A percentile compares a stretch with the other conserved stretches of the same genome.
Evolutionary conservation across 495 filamentous ascomycete species (phyloP).

Genomic region (Xanthoparmelia taractica): DNA sequence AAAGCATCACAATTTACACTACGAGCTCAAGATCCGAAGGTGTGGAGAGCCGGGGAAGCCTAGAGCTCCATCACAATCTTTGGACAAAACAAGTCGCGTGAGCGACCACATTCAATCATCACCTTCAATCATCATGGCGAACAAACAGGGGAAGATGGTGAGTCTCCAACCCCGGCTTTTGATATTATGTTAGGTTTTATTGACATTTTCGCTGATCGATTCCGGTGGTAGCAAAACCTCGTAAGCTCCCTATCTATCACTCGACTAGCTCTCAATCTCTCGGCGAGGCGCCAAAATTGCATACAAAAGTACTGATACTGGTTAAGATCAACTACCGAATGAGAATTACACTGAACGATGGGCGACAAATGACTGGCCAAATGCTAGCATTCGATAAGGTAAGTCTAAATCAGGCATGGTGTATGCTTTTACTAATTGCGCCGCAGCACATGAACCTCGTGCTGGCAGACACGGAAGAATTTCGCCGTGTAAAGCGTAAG

Average conservation of each 20-base stretch:
- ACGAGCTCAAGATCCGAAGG: slow-evolving; percentile 5
- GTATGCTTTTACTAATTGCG: background rate
- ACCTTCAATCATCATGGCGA: slow-evolving; percentile 66
- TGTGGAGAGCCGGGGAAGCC: slow-evolving; percentile 8
- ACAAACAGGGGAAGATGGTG: slow-evolving; percentile 99
- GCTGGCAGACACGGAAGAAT: slow-evolving; percentile 97
- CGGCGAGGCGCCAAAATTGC: background rate
- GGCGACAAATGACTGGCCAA: slow-evolving; percentile 92
- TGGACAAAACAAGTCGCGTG: slow-evolving; percentile 57
- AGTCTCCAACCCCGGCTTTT: slow-evolving; percentile 33
- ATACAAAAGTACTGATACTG: slow-evolving; percentile 28
- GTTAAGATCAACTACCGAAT: slow-evolving; percentile 96
- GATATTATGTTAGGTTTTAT: slow-evolving; percentile 23
- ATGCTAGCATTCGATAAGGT: slow-evolving; percentile 98
- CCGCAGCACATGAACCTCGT: slow-evolving; percentile 96
- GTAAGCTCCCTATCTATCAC: slow-evolving; percentile 51
- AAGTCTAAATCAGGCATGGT: slow-evolving; percentile 8
- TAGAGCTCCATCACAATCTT: slow-evolving; percentile 43
- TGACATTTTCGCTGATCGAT: slow-evolving; percentile 51
- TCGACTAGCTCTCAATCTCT: background rate
- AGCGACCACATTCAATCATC: slow-evolving; percentile 50
- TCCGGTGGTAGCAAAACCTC: slow-evolving; percentile 73
- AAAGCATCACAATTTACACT: slow-evolving; percentile 5
- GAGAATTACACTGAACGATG: slow-evolving; percentile 91
- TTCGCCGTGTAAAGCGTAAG: slow-evolving; percentile 89